Conservation (phyloP, 176 grass and related monocot species). For the Echinochloa phyllopogon region DNA sequence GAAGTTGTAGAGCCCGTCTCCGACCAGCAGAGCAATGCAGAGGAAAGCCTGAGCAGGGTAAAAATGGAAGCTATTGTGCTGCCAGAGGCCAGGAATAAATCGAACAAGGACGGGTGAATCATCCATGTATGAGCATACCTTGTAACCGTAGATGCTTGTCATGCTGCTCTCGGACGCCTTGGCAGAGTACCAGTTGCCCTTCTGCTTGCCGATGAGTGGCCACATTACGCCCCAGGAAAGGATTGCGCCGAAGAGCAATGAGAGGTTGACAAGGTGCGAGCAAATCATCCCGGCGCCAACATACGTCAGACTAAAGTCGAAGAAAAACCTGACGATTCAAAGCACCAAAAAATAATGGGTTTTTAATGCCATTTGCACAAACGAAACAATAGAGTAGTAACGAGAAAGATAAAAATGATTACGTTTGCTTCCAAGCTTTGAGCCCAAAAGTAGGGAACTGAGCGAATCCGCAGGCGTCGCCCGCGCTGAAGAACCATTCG, state of each 20-base stretch:
- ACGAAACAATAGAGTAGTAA: background rate
- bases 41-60: conserved; percentile 68
- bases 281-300: conserved; percentile 99
- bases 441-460: conserved; percentile 95
- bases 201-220: conserved; percentile 78
- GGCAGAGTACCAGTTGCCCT: conserved; percentile 83
- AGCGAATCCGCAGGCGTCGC: conserved; percentile 78
- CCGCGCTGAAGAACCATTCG: conserved; percentile 94
- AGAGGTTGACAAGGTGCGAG: conserved; percentile 93
- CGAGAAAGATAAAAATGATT: background rate
- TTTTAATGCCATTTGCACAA: background rate
- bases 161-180: conserved; percentile 67
- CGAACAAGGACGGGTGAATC: no score
- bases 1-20: conserved; percentile 97
- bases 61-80: background rate
- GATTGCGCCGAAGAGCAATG: conserved; percentile 79
- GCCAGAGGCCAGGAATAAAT: background rate
- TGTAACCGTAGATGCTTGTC: conserved; percentile 87
- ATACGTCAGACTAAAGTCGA: conserved; percentile 96
- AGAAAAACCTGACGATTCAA: conserved; percentile 71
- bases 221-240: conserved; percentile 96
- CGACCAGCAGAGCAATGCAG: conserved; percentile 85
- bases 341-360: background rate
- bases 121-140: conserved; percentile 61
- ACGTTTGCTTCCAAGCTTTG: conserved; percentile 93